Base-by-base conservation (phyloP, 2,329 filamentous ascomycete species). In the Ophiostoma angusticollis region DNA sequence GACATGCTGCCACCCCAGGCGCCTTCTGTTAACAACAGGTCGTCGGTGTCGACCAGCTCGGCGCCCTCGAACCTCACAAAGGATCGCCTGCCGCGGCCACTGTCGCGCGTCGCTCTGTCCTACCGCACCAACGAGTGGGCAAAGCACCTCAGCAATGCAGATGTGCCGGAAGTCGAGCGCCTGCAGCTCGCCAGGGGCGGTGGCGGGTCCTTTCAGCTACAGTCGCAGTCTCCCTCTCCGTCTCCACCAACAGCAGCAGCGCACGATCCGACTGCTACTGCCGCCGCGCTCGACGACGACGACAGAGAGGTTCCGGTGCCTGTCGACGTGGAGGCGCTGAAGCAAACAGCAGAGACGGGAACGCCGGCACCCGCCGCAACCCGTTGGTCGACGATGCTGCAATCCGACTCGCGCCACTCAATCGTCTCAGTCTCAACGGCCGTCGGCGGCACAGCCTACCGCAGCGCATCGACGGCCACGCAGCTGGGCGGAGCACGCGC, bases 71-170 rank as follows among this genome's bases (percentile, higher is more conserved):
- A 60, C 33, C 56, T 81, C 42, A 76, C 70, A 5, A 70, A 68
- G 45, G 74, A 76, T 4, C 67, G 67, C 9, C 67, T 93, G 9
- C 83, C 84, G 1, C 63, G 68, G n/a, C 74, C 75, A 11, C 59
- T 86, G 24, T 91, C 86, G 1, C 79, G 74, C 44, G 72, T 93
- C 8, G 80, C 86, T 2, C 65, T 84, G 55, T 83, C 81, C 0
- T 93, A 91, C 54, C 75, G 89, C 41, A 95, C 86, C 2, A 93
- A 93, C 47, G 89, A 96, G 60, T 96, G 89, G 89, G 85, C 86
- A 0, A 95, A 94, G 56, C 85, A 94, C 56, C 67, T 94, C 9
- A 76, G 78, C 46, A 64, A 72, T 30, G 86, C 89, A 6, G 87
- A 95, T 13, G 62, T 64, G 5, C 85, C 85, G 1, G 71, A 77